Base-by-base conservation (phyloP, 2,329 filamentous ascomycete species). In the Penicillium digitatum region DNA sequence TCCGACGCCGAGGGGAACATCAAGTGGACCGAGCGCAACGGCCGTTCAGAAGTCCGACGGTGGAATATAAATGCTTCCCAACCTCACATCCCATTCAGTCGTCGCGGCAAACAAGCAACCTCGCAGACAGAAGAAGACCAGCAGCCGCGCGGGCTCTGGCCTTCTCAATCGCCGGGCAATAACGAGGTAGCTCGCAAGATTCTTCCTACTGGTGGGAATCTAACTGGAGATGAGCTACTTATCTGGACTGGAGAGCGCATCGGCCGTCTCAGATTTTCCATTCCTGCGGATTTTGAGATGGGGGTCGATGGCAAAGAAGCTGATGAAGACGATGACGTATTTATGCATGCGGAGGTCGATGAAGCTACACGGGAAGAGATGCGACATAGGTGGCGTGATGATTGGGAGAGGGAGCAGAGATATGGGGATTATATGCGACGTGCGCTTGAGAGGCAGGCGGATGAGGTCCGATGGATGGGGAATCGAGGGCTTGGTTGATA, bases 11-110 rank as follows among this genome's bases (percentile, higher is more conserved):
- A 90, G 24, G 93, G 93, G 0, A 85, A 87, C 48, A 72, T 97
- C 59, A 93, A 90, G 70, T 97, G 93, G 92, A 84, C 95, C 42
- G 93, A 97, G 72, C 81, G 92, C 34, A 90, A 96, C 66, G 91
- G 89, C 0, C 76, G 74, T 35, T 77, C 78, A 9, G 74, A 79
- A 26, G 78, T 85, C 5, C 76, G 83, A 14, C 74, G 76, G 0
- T 81, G 81, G 70, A 85, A 84, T 60, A 79, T 86, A 66, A 85
- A 85, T 55, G 72, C 76, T 11, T 69, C 71, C 20, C 52, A 59
- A 32, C 57, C 53, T 22, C 61, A 62, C 43, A 54, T 57, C 48
- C 42, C 54, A 47, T 58, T 56, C 46, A 58, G 37, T 27, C 52
- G 29, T 40, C 46, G 45, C 57, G 52, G 34, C 55, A 60, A 37